Conservation (phyloP, 345 rosid species). For the Salix dunnii region DNA sequence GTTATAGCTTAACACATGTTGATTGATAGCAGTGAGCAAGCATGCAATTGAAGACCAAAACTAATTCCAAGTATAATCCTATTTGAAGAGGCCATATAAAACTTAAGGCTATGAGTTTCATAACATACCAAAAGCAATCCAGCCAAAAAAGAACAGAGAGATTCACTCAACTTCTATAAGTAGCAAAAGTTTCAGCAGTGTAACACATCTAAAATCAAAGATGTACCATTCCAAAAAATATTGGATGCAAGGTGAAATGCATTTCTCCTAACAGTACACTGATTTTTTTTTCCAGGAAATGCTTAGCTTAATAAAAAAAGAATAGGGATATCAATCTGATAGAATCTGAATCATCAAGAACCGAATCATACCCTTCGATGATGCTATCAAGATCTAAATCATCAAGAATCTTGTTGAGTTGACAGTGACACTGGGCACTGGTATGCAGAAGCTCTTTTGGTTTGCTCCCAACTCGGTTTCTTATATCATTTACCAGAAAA, state of each 20-base stretch:
- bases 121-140: neutral
- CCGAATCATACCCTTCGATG: constrained; percentile 79
- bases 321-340: neutral
- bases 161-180: too few species aligned
- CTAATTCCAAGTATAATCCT: too few species aligned
- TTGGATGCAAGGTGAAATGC: neutral
- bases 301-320: neutral
- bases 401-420: constrained; percentile 73
- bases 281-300: neutral
- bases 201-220: neutral
- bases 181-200: neutral
- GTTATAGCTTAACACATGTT: too few species aligned
- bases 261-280: neutral
- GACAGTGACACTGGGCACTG: constrained; percentile 78
- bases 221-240: neutral
- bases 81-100: neutral
- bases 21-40: too few species aligned
- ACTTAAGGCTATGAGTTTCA: neutral
- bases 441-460: constrained; percentile 64
- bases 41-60: too few species aligned
- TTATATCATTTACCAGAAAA: constrained; percentile 74
- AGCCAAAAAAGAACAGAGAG: neutral
- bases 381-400: constrained; percentile 82
- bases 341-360: too few species aligned
- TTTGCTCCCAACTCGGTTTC: constrained; percentile 65